These are phyloP conservation scores for Xylaria polymorpha DNA, from an alignment of 2,329 filamentous ascomycete genomes.

Conservation along the genomic window DNA sequence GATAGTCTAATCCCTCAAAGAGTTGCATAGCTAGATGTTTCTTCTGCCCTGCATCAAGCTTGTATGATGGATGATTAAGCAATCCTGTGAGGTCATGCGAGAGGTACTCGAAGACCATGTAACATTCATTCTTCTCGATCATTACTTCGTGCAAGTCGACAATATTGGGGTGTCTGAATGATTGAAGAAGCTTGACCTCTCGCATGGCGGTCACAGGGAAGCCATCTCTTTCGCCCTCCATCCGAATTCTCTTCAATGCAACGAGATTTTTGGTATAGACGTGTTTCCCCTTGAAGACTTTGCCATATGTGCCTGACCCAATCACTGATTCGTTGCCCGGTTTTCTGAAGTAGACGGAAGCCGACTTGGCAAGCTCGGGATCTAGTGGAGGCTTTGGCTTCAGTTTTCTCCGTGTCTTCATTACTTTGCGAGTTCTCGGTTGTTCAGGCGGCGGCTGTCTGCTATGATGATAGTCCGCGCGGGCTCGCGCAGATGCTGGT, in stretches of 20 bases:
- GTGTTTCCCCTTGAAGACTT: slow-evolving; percentile 93
- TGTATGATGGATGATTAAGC: slow-evolving; percentile 93
- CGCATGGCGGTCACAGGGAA: slow-evolving; percentile 92
- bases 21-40: slow-evolving; percentile 94
- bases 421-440: slow-evolving; percentile 71
- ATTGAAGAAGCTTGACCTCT: slow-evolving; percentile 92
- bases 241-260: slow-evolving; percentile 89
- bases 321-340: slow-evolving; percentile 98
- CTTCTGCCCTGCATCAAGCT: slow-evolving; percentile 84
- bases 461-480: slow-evolving; percentile 46
- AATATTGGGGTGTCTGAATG: slow-evolving; percentile 82
- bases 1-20: slow-evolving; percentile 92
- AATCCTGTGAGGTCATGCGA: slow-evolving; percentile 96
- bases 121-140: slow-evolving; percentile 98
- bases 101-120: slow-evolving; percentile 99
- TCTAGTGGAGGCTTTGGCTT: slow-evolving; percentile 78
- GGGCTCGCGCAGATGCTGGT: slow-evolving; percentile 49
- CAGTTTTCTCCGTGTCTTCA: slow-evolving; percentile 74
- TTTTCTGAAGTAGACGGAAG: slow-evolving; percentile 94
- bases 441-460: slow-evolving; percentile 49
- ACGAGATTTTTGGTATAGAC: slow-evolving; percentile 89
- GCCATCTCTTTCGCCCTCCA: slow-evolving; percentile 92
- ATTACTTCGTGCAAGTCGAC: slow-evolving; percentile 90
- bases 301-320: slow-evolving; percentile 94
- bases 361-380: slow-evolving; percentile 78